phyloP scores from a whole-genome alignment of 2,329 filamentous ascomycete genomes.

The Alternaria novae-zelandiae region DNA sequence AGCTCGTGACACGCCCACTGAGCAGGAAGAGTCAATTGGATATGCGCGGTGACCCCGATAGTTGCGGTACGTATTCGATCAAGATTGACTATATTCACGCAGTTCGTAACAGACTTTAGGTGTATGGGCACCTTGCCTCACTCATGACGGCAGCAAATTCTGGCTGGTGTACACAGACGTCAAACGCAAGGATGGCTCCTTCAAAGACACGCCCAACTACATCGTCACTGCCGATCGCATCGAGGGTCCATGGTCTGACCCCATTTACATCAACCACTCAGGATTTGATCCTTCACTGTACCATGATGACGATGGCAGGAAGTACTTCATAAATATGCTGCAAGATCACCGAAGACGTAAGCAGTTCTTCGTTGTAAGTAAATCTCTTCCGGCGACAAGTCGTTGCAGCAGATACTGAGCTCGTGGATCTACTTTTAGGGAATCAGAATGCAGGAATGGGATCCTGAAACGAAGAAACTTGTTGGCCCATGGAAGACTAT shows the following conservation, averaged over 20 bases:
- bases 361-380: slow-evolving; percentile 54
- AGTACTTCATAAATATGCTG: slow-evolving; percentile 49
- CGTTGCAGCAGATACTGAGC: neutral
- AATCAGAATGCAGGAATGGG: slow-evolving; percentile 66
- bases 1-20: slow-evolving; percentile 60
- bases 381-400: neutral
- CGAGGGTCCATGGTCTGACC: slow-evolving; percentile 68
- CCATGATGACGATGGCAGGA: slow-evolving; percentile 46
- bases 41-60: slow-evolving; percentile 60
- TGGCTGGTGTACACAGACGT: slow-evolving; percentile 71
- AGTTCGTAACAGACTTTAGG: slow-evolving; percentile 13
- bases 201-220: slow-evolving; percentile 70
- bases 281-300: slow-evolving; percentile 64
- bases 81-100: neutral
- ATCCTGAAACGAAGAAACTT: slow-evolving; percentile 56
- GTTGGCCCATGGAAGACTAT: slow-evolving; percentile 62
- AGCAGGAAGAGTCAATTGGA: slow-evolving; percentile 60
- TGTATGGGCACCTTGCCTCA: slow-evolving; percentile 70
- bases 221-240: slow-evolving; percentile 61
- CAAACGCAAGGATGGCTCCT: slow-evolving; percentile 70
- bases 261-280: slow-evolving; percentile 64
- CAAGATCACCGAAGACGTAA: slow-evolving; percentile 44
- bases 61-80: slow-evolving; percentile 48
- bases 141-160: slow-evolving; percentile 65
- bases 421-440: slow-evolving; percentile 29